Conservation (phyloP, 176 grass and related monocot genomes). For the Musa acuminata region DNA sequence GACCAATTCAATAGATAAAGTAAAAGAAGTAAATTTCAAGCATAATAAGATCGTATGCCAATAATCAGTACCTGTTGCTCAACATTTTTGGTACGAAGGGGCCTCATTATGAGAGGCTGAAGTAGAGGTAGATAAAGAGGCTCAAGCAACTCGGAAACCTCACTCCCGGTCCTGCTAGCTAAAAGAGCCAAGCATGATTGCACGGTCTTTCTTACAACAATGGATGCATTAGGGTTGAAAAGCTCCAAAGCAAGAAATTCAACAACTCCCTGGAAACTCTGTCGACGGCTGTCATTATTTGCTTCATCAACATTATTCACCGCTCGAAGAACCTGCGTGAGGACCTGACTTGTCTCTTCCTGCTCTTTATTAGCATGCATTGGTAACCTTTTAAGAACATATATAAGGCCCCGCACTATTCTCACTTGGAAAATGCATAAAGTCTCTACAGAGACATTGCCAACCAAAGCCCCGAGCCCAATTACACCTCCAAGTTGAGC, state of each 20-base stretch:
- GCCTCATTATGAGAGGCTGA: constrained; percentile 75
- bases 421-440: constrained; percentile 90
- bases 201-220: constrained; percentile 89
- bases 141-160: constrained; percentile 96
- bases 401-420: constrained; percentile 80
- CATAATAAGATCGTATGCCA: constrained; percentile 10
- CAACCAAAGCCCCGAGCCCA: constrained; percentile 87
- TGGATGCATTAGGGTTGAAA: constrained; percentile 92
- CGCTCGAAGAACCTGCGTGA: constrained; percentile 78
- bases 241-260: constrained; percentile 83
- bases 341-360: constrained; percentile 96
- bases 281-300: constrained; percentile 73
- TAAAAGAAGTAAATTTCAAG: neutral
- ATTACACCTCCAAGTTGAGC: constrained; percentile 97
- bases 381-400: constrained; percentile 91
- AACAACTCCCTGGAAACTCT: constrained; percentile 97
- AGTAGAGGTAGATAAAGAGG: constrained; percentile 76
- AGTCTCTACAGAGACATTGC: constrained; percentile 92
- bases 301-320: constrained; percentile 99
- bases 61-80: constrained; percentile 66
- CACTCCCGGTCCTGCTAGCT: constrained; percentile 93
- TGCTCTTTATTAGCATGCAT: constrained; percentile 97
- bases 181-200: constrained; percentile 85
- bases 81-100: constrained; percentile 77
- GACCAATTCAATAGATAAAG: constrained; percentile 15